Percentiles rank a stretch among this genome's conserved stretches.
phyloP scores from a whole-genome alignment of 1,139 yeast species.

The Candida neerlandica region DNA sequence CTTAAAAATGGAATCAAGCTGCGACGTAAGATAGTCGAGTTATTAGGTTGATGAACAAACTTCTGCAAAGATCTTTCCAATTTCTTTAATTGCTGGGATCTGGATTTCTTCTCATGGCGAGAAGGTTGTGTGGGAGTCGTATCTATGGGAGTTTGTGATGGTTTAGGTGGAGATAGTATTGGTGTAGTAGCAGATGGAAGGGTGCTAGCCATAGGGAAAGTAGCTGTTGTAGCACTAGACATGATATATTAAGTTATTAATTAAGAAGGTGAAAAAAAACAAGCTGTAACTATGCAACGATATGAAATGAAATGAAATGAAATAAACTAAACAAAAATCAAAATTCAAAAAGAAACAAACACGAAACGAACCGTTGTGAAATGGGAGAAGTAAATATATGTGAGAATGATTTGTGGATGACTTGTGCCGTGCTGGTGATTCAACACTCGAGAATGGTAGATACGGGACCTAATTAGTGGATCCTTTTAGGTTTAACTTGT shows the following conservation, averaged over 20 bases:
- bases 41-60: conserved; percentile 2
- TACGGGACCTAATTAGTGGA: neutral
- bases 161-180: neutral
- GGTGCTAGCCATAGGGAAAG: neutral
- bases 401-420: too few species aligned
- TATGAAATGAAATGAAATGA: neutral
- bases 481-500: neutral
- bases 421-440: too few species aligned
- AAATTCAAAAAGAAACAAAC: neutral
- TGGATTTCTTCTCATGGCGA: neutral
- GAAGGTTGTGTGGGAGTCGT: neutral
- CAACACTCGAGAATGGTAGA: too few species aligned
- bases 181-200: neutral
- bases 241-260: neutral
- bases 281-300: neutral
- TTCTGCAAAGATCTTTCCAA: conserved; percentile 2
- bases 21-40: neutral
- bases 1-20: conserved; percentile 1
- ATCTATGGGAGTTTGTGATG: neutral
- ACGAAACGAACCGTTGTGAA: neutral
- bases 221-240: neutral
- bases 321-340: neutral
- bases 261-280: neutral
- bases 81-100: conserved; percentile 1
- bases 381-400: neutral